Conservation (phyloP, 2,329 filamentous ascomycete species). For the Verticillium alfalfae region DNA sequence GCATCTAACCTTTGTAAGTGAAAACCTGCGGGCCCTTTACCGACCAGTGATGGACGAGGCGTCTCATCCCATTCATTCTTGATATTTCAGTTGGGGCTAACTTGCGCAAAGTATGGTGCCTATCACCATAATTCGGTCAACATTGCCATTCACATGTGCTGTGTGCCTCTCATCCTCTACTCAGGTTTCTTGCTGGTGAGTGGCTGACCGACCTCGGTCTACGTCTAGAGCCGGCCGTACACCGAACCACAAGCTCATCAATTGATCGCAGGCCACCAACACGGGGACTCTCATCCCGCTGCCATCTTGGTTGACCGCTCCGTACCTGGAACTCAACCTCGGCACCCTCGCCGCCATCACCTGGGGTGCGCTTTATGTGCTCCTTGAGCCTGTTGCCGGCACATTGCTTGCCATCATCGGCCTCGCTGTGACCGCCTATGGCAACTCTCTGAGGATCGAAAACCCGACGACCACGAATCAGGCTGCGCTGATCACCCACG, state of each 20-base stretch:
- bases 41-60: not conserved
- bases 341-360: slow-evolving; percentile 59
- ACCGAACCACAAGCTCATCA: slow-evolving; percentile 5
- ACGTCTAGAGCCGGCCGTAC: not conserved
- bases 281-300: slow-evolving; percentile 57
- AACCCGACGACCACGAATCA: slow-evolving; percentile 43
- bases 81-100: slow-evolving; percentile 1
- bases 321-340: slow-evolving; percentile 61
- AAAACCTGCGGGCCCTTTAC: not conserved
- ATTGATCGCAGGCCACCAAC: slow-evolving; percentile 48
- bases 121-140: slow-evolving; percentile 79
- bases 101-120: slow-evolving; percentile 62
- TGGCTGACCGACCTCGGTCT: slow-evolving; percentile 6
- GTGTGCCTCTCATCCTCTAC: slow-evolving; percentile 70
- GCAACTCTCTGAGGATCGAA: slow-evolving; percentile 67
- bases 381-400: slow-evolving; percentile 92
- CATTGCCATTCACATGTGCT: slow-evolving; percentile 71
- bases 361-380: slow-evolving; percentile 77
- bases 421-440: slow-evolving; percentile 66
- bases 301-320: slow-evolving; percentile 61
- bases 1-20: slow-evolving; percentile 73
- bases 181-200: slow-evolving; percentile 68
- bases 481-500: slow-evolving; percentile 60
- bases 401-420: slow-evolving; percentile 70
- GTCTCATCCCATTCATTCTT: not conserved